phyloP scores from a whole-genome alignment of 495 filamentous ascomycete genomes.

The Pseudevernia furfuracea region DNA sequence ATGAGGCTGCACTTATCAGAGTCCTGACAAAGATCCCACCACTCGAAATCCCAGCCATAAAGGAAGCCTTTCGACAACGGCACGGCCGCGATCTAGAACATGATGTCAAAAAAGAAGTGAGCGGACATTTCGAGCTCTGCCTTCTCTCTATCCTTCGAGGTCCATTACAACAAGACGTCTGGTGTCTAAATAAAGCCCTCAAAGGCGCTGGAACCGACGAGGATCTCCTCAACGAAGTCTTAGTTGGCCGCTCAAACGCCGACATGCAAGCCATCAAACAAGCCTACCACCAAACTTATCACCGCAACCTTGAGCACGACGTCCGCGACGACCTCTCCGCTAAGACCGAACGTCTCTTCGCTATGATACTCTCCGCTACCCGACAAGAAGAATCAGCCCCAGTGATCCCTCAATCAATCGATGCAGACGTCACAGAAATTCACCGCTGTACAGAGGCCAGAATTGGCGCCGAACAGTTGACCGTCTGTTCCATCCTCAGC shows the following conservation, averaged over 20 bases:
- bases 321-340: constrained; percentile 71
- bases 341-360: constrained; percentile 76
- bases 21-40: constrained; percentile 62
- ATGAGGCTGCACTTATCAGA: constrained; percentile 65
- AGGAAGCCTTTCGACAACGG: constrained; percentile 51
- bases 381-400: constrained; percentile 70
- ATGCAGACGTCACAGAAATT: constrained; percentile 62
- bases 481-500: constrained; percentile 69
- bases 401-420: constrained; percentile 59
- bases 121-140: constrained; percentile 60
- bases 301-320: constrained; percentile 53
- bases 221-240: constrained; percentile 71
- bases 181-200: constrained; percentile 58
- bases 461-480: constrained; percentile 63
- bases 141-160: constrained; percentile 68
- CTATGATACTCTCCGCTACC: constrained; percentile 61
- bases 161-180: constrained; percentile 63
- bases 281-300: constrained; percentile 60
- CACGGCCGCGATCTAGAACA: constrained; percentile 60
- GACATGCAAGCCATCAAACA: constrained; percentile 75
- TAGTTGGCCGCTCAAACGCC: constrained; percentile 75
- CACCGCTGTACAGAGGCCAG: constrained; percentile 65
- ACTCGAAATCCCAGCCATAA: constrained; percentile 61
- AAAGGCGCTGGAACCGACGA: constrained; percentile 81
- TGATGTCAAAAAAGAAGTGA: constrained; percentile 69